A percentile compares a stretch with the other conserved stretches of the same genome.
Evolutionary conservation across 2,329 filamentous ascomycete genomes (phyloP).

Genomic region (Claviceps capensis): DNA sequence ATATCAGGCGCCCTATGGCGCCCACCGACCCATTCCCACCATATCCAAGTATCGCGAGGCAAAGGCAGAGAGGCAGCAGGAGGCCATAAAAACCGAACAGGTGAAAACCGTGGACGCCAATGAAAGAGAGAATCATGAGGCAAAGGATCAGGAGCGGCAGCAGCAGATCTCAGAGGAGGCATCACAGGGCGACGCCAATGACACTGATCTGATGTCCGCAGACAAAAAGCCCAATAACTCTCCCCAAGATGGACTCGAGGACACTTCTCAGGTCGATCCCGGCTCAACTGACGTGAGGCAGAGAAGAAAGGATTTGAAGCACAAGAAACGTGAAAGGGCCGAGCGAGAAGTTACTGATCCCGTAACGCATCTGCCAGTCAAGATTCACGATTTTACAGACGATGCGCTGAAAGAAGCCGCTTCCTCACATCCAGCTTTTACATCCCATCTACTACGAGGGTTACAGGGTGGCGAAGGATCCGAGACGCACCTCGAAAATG

Average conservation of each 20-base stretch:
- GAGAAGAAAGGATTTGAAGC: constrained; percentile 35
- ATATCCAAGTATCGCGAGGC: constrained; percentile 35
- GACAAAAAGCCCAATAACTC: constrained; percentile 7
- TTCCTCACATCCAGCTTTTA: constrained; percentile 19
- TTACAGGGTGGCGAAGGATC: constrained; percentile 25
- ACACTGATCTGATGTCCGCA: constrained; percentile 5
- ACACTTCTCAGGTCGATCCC: constrained; percentile 23
- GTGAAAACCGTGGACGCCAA: constrained; percentile 5
- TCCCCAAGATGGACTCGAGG: constrained; percentile 12
- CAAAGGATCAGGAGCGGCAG: not conserved
- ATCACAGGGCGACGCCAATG: not conserved
- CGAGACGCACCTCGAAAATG: constrained; percentile 21
- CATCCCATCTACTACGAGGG: constrained; percentile 20
- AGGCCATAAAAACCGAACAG: constrained; percentile 21
- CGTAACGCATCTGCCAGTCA: constrained; percentile 55
- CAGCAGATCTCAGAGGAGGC: not conserved
- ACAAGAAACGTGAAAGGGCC: constrained; percentile 28
- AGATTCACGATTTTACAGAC: constrained; percentile 54
- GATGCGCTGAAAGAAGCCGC: constrained; percentile 36
- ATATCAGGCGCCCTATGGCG: constrained; percentile 28
- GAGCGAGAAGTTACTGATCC: constrained; percentile 57
- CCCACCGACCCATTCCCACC: constrained; percentile 31
- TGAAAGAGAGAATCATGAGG: not conserved
- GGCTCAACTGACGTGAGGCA: constrained; percentile 28
- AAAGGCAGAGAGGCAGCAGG: constrained; percentile 27